These are phyloP conservation scores for Monilinia vaccinii-corymbosi DNA, from an alignment of 2,329 filamentous ascomycete genomes.

Conservation along the genomic window DNA sequence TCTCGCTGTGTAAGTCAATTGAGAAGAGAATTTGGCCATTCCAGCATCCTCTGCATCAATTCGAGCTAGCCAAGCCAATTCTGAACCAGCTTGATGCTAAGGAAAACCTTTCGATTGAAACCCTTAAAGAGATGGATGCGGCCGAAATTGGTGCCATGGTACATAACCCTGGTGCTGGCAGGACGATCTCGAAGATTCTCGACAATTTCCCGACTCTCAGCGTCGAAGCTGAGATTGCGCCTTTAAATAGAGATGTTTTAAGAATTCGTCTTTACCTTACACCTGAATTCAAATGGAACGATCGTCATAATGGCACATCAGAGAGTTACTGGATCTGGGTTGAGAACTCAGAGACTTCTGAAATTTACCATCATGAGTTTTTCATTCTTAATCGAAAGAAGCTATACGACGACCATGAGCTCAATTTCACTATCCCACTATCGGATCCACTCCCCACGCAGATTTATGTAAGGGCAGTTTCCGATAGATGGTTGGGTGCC, in stretches of 20 bases:
- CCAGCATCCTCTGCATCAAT: constrained; percentile 90
- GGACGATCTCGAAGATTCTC: constrained; percentile 69
- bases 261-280: constrained; percentile 81
- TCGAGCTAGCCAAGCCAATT: constrained; percentile 78
- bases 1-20: constrained; percentile 92
- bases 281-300: constrained; percentile 91
- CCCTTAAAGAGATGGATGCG: constrained; percentile 84
- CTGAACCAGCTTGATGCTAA: constrained; percentile 80
- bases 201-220: constrained; percentile 88
- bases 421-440: constrained; percentile 94
- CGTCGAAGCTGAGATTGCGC: constrained; percentile 89
- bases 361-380: constrained; percentile 96
- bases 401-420: constrained; percentile 89
- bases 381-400: constrained; percentile 89
- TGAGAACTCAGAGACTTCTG: constrained; percentile 92
- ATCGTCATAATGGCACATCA: constrained; percentile 83
- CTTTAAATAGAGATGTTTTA: constrained; percentile 86
- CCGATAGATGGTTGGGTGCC: constrained; percentile 91
- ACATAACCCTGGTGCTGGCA: constrained; percentile 82
- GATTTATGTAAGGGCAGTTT: constrained; percentile 91
- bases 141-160: constrained; percentile 85
- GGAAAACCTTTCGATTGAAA: constrained; percentile 66
- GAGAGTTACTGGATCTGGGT: constrained; percentile 99
- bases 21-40: constrained; percentile 94
- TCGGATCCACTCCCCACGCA: constrained; percentile 89